Conservation (phyloP, 306 rosid genomes). For the Castanea crenata region DNA sequence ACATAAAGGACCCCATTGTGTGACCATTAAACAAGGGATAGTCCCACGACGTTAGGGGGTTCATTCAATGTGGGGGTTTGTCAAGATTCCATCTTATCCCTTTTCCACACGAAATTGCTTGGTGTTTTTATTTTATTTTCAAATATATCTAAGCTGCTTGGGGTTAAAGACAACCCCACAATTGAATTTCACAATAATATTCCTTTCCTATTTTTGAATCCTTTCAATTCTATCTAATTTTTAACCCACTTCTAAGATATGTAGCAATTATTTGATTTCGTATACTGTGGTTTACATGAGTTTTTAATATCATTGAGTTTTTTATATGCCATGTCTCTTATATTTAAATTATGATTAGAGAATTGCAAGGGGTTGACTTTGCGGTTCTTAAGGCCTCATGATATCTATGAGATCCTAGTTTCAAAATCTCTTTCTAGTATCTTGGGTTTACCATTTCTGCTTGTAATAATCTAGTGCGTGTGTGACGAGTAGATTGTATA, state of each 20-base stretch:
- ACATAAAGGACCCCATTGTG: slow-evolving; percentile 28
- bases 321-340: no score
- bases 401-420: accelerated
- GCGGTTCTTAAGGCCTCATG: no score
- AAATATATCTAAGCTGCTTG: slow-evolving; percentile 26
- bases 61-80: slow-evolving; percentile 22
- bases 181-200: slow-evolving; percentile 1
- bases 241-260: no score
- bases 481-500: accelerated
- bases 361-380: no score
- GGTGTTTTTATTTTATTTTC: background rate
- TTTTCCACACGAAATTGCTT: slow-evolving; percentile 29
- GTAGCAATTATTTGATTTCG: no score
- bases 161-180: slow-evolving; percentile 23
- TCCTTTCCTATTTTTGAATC: background rate
- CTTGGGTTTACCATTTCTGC: no score
- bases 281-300: no score
- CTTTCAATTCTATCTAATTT: no score
- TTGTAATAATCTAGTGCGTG: no score
- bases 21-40: slow-evolving; percentile 48
- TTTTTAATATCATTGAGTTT: no score
- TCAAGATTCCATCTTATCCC: slow-evolving; percentile 61
- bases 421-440: no score
- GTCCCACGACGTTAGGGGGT: slow-evolving; percentile 5
- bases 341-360: no score